Base-by-base conservation (phyloP, 78 protist species). In the Dictyostelium intermedium region DNA sequence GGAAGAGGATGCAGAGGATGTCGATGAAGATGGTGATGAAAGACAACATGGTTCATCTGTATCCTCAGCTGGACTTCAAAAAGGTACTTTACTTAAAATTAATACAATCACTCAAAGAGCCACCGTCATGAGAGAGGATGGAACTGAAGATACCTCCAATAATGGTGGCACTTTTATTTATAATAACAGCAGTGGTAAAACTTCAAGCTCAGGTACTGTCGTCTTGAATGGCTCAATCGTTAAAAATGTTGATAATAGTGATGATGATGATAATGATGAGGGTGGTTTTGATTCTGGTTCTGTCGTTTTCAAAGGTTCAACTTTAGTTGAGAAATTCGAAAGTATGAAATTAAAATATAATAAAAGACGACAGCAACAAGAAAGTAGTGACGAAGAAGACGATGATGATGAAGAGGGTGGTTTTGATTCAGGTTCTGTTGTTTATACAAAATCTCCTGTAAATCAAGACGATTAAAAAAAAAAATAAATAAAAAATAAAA, bases 381-480 rank as follows among this genome's bases (percentile, higher is more conserved):
- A 45, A 79, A 39, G 35, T 76, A 39, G 61, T 39, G 47, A 34
- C 3, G 86, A 82, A 20, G 86, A 82, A 34, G 79, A 83, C 16
- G 77, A 83, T 3, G 87, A 83, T 0, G 87, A 83, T 5, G 83
- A 85, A n/a, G 83, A 74, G 16, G 85, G 85, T 63, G 80, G 53
- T 16, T 60, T 35, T 80, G 94, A 89, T 80, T 50, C 94, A 20
- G 94, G 94, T 35, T 89, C 94, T 0, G 94, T 89, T 8, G 78
- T 86, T 60, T 86, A 70, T 61, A 74, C 73, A 74, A 86, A 86
- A 77, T 45, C 82, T 11, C 82, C 82, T n/a, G 18, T 77, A 23
- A 37, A 35, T 37, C 50, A 77, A 77, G 50, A 77, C 2, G 60
- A 77, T 77, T 37, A 77, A n/a, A 47, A 20, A 35, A 7, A 79